Evolutionary conservation across 2,329 filamentous ascomycete genomes (phyloP), one percentile per base, ranked within the genome.

Genomic region (Amauroascus verrucosus): DNA sequence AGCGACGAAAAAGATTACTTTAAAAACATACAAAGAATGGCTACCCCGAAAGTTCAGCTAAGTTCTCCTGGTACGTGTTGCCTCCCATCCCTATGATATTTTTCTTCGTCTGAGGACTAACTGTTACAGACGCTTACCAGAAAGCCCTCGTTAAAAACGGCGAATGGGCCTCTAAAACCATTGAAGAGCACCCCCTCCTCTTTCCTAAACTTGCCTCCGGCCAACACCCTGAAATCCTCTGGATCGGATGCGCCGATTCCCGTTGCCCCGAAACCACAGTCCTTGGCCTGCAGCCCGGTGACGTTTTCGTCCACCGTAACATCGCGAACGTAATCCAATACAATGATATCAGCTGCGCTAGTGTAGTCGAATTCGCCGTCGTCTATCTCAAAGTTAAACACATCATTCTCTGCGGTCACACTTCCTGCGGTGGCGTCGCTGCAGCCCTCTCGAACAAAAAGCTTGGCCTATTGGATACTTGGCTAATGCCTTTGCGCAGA

Each of bases 221-320:
- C 58, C 86, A 91, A 68, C 70, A 77, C 1, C 76, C 77, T 3
- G 70, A 77, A 60, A 78, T 79, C 51, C 70, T 94, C 55, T 94
- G 88, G 88, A 79, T 94, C 60, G 88, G 88, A 56, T 95, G 88
- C 73, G 86, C 86, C 62, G 88, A 94, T 74, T 88, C 84, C 37
- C 85, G 88, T 59, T 84, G 87, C 60, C 88, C 88, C 1, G 88
- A 93, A 70, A 91, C 86, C 4, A 88, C 83, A 47, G 78, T 95
- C 63, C 78, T 90, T 26, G 83, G 85, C 63, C 77, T 88, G 55
- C 78, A 87, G 63, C 86, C 88, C 2, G 88, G 88, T 55, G 87
- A 94, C 62, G 83, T 94, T 60, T 94, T 94, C 68, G 85, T 88
- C 50, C 88, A 94, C 75, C 85, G 88, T 66, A 94, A 94, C 75